These are phyloP conservation scores for Agaricales sp. DNA, from an alignment of 1,284 basidiomycete genomes.

Conservation along the genomic window DNA sequence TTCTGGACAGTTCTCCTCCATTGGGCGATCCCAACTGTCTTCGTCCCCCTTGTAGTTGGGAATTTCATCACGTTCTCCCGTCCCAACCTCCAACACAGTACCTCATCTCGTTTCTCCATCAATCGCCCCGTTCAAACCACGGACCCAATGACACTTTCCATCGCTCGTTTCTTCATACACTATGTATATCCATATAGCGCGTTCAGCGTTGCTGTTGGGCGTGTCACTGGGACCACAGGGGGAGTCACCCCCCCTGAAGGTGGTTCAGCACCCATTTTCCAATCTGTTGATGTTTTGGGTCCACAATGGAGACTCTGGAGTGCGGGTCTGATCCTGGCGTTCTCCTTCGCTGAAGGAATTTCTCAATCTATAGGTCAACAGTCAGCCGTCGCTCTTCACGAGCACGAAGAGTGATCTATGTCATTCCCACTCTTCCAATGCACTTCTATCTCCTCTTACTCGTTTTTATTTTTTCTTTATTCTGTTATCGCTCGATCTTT, in stretches of 20 bases:
- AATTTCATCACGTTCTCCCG: slow-evolving; percentile 49
- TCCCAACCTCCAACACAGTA: slow-evolving; percentile 10
- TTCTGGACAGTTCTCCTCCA: slow-evolving; percentile 42
- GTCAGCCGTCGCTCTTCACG: background rate
- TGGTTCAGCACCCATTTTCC: background rate
- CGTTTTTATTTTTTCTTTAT: background rate
- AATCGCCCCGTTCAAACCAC: slow-evolving; percentile 21
- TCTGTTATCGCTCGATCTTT: background rate
- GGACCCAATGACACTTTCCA: slow-evolving; percentile 50
- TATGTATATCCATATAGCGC: slow-evolving; percentile 36
- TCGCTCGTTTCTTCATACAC: slow-evolving; percentile 46
- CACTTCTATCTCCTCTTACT: background rate
- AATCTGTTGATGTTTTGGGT: slow-evolving; percentile 38
- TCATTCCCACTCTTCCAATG: background rate
- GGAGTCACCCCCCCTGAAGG: background rate
- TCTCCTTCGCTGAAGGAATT: slow-evolving; percentile 54
- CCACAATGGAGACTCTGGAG: slow-evolving; percentile 38
- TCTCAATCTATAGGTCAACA: background rate
- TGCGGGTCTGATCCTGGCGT: slow-evolving; percentile 42
- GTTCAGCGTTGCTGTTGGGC: slow-evolving; percentile 16
- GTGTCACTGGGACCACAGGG: slow-evolving; percentile 15
- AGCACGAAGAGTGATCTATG: background rate
- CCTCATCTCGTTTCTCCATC: slow-evolving; percentile 10
- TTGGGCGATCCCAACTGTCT: slow-evolving; percentile 46
- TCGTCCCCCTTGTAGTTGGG: slow-evolving; percentile 44